Percentiles rank a stretch among this genome's conserved stretches.
phyloP scores from a whole-genome alignment of 169 alveolate species.

The Theileria sp. region DNA sequence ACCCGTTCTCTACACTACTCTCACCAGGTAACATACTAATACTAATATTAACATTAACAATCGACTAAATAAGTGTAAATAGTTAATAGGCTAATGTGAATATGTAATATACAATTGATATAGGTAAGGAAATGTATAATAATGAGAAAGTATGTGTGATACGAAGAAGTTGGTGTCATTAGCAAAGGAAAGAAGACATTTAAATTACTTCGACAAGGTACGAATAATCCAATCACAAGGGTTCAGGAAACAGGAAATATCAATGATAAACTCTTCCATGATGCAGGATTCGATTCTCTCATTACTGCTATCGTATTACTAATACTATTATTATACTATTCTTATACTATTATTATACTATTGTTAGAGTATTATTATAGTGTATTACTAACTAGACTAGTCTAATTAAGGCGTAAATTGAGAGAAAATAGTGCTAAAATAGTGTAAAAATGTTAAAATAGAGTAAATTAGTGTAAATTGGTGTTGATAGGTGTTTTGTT shows the following conservation, averaged over 20 bases:
- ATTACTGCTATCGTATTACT: conserved; percentile 68
- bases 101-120: background rate
- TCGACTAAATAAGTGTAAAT: no score
- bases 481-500: conserved; percentile 35
- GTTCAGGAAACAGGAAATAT: conserved; percentile 7
- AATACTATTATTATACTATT: no score
- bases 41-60: background rate
- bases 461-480: background rate
- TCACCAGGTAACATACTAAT: conserved; percentile 8
- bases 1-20: conserved; percentile 8
- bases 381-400: no score
- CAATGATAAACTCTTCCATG: conserved; percentile 50
- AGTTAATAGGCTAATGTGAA: background rate
- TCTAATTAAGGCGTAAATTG: no score
- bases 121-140: background rate
- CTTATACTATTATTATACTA: no score
- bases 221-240: background rate
- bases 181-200: conserved; percentile 9
- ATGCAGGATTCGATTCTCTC: conserved; percentile 76
- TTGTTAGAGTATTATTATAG: no score
- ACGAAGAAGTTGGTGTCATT: conserved; percentile 10
- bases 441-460: background rate
- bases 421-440: background rate
- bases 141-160: conserved; percentile 6
- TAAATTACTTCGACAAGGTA: conserved; percentile 29